Evolutionary conservation across 441 rosid species (phyloP), one percentile per base, ranked within the genome.

Genomic region (Bocquillonia castaneifolia): DNA sequence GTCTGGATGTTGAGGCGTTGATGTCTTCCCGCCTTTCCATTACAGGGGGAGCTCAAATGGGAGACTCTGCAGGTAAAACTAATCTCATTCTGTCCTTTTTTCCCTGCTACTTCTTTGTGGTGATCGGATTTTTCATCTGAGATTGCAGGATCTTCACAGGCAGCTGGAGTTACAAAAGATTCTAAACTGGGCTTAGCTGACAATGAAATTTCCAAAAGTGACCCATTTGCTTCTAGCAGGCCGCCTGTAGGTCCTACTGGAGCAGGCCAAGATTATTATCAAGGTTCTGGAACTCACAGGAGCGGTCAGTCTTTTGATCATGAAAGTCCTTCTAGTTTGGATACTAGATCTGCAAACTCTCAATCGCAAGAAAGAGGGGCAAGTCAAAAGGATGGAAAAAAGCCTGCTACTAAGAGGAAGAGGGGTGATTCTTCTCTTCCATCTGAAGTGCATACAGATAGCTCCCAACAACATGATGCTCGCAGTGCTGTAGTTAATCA

Each of bases 291-390:
- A 77, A 65, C 83, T 72, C 90, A 79, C 44, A 88, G 92, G 81
- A 80, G 87, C 70, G 81, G 83, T 70, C 93, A 85, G 79, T 81
- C 95, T 56, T 86, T 84, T 70, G 98, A 95, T 77, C 96, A 87
- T 57, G 99, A 88, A 81, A 92, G 99, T 79, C 94, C 98, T 54
- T 88, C 99, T 62, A 92, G 90, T 87, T 80, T 90, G 82, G 99
- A 90, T 73, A 83, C 97, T 40, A 84, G 87, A 74, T 88, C 97
- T 69, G 91, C 92, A 69, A 85, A 83, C 69, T 86, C 94, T 15
- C 97, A 89, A 74, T 81, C 98, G 29, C 99, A 90, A 73, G 97
- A 94, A 74, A 82, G 91, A 73, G 83, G 82, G 69, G 68, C 57
- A 76, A 80, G 74, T 79, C 83, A 85, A 72, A 86, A 79, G 64